These are phyloP conservation scores for Ascosphaera apis DNA, from an alignment of 2,329 filamentous ascomycete genomes.

Conservation along the genomic window DNA sequence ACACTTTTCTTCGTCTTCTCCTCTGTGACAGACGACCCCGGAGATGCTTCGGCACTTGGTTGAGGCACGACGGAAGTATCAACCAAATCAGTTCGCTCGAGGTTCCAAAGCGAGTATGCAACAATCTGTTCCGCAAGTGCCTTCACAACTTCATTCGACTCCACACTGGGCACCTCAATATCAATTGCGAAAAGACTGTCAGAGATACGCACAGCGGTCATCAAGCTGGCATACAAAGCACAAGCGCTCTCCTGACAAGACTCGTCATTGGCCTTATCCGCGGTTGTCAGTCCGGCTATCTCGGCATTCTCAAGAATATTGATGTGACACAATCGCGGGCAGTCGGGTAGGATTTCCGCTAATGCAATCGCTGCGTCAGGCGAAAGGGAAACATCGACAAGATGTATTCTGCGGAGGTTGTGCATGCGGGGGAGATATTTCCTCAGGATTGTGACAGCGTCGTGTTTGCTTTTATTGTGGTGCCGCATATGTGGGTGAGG, in stretches of 20 bases:
- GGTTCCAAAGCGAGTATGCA: slow-evolving; percentile 77
- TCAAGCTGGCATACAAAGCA: slow-evolving; percentile 73
- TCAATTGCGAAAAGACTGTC: slow-evolving; percentile 70
- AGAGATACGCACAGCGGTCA: slow-evolving; percentile 69
- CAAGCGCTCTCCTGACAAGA: slow-evolving; percentile 77
- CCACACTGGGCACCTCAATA: slow-evolving; percentile 61
- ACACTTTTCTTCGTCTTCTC: slow-evolving; percentile 20
- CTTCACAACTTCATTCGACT: slow-evolving; percentile 76
- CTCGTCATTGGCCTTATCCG: slow-evolving; percentile 42
- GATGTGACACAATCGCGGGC: slow-evolving; percentile 58
- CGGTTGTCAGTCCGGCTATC: slow-evolving; percentile 43
- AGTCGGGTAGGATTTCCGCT: slow-evolving; percentile 74
- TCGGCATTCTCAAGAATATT: slow-evolving; percentile 58
- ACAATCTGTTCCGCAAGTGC: slow-evolving; percentile 86
- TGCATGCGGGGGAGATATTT: slow-evolving; percentile 66
- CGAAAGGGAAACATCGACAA: slow-evolving; percentile 62
- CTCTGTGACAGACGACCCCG: slow-evolving; percentile 22
- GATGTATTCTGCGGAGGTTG: slow-evolving; percentile 59
- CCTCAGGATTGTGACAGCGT: slow-evolving; percentile 48
- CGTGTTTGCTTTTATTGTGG: slow-evolving; percentile 13
- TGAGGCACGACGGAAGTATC: slow-evolving; percentile 24
- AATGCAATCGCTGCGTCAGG: slow-evolving; percentile 77
- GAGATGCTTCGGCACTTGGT: slow-evolving; percentile 18
- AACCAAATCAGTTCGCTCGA: slow-evolving; percentile 53
- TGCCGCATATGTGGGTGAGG: background rate